These are phyloP conservation scores for Saitoella complicata DNA, from an alignment of 805 yeast genomes.

Conservation along the genomic window DNA sequence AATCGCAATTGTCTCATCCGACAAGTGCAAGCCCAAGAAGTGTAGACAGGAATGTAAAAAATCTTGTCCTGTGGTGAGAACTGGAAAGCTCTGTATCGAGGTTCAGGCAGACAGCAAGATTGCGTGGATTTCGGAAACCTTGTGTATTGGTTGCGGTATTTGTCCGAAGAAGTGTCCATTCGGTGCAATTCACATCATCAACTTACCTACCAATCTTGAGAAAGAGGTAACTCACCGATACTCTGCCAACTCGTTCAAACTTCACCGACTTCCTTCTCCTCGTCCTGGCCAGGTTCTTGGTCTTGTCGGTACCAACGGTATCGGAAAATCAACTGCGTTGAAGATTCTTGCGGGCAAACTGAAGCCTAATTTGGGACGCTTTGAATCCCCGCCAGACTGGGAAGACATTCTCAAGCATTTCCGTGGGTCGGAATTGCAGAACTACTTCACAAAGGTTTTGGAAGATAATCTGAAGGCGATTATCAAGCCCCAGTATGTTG, in stretches of 20 bases:
- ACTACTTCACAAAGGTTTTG: slow-evolving; percentile 81
- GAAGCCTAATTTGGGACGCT: slow-evolving; percentile 89
- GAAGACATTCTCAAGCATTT: slow-evolving; percentile 76
- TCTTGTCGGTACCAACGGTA: slow-evolving; percentile 97
- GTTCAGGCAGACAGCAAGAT: slow-evolving; percentile 80
- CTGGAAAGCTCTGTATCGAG: slow-evolving; percentile 95
- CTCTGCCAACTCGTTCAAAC: slow-evolving; percentile 92
- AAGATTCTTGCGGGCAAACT: slow-evolving; percentile 95
- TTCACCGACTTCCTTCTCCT: slow-evolving; percentile 94
- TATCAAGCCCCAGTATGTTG: slow-evolving; percentile 97
- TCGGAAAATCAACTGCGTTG: slow-evolving; percentile 93
- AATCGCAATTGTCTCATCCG: slow-evolving; percentile 89
- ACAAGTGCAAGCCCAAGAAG: slow-evolving; percentile 94
- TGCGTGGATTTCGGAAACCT: slow-evolving; percentile 82
- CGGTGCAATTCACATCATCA: slow-evolving; percentile 90
- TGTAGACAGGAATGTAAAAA: slow-evolving; percentile 97
- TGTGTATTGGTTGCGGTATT: slow-evolving; percentile 96
- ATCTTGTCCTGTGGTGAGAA: slow-evolving; percentile 93
- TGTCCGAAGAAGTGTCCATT: slow-evolving; percentile 98
- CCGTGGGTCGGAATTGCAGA: slow-evolving; percentile 95
- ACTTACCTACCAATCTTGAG: slow-evolving; percentile 89
- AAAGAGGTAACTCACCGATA: slow-evolving; percentile 89
- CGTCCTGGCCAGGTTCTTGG: slow-evolving; percentile 98
- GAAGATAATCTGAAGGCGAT: slow-evolving; percentile 94
- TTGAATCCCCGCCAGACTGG: slow-evolving; percentile 96